Conservation (phyloP, 768 basidiomycete species). For the Amanita molliuscula region DNA sequence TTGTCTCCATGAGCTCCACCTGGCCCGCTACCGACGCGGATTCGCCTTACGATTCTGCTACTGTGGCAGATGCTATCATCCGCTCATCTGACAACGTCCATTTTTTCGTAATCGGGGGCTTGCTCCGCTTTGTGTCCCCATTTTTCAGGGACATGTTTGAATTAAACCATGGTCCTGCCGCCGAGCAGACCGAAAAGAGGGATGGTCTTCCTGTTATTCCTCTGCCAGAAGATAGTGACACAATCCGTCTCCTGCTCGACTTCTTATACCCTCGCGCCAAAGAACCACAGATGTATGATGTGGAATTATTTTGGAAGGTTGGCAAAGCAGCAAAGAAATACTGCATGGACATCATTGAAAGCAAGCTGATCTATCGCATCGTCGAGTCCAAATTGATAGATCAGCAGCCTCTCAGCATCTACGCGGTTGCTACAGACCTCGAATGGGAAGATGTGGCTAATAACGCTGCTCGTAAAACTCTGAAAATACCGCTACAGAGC, state of each 20-base stretch:
- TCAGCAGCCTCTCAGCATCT: not conserved
- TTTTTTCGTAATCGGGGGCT: not conserved
- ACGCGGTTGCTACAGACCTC: not conserved
- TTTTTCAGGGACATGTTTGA: not conserved
- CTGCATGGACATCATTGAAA: constrained; percentile 4
- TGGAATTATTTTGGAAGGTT: not conserved
- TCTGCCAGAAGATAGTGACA: constrained; percentile 9
- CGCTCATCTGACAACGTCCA: constrained; percentile 7
- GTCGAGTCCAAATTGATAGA: not conserved
- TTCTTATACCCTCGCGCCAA: not conserved
- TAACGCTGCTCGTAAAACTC: not conserved
- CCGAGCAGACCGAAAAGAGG: not conserved
- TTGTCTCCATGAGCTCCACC: not conserved
- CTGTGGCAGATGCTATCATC: not conserved
- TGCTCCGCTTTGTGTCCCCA: not conserved
- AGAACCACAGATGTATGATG: not conserved
- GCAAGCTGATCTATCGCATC: not conserved
- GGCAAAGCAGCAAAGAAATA: constrained; percentile 4
- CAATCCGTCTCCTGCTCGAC: constrained; percentile 5
- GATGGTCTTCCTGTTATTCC: constrained; percentile 6
- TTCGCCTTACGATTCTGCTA: not conserved
- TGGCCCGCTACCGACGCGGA: not conserved
- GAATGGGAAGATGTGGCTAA: not conserved
- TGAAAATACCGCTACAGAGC: not conserved
- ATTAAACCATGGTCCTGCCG: not conserved